Evolutionary conservation across 192 early-diverging fungal genomes (phyloP), one percentile per base, ranked within the genome.

Genomic region (Chytriomyces sp.): DNA sequence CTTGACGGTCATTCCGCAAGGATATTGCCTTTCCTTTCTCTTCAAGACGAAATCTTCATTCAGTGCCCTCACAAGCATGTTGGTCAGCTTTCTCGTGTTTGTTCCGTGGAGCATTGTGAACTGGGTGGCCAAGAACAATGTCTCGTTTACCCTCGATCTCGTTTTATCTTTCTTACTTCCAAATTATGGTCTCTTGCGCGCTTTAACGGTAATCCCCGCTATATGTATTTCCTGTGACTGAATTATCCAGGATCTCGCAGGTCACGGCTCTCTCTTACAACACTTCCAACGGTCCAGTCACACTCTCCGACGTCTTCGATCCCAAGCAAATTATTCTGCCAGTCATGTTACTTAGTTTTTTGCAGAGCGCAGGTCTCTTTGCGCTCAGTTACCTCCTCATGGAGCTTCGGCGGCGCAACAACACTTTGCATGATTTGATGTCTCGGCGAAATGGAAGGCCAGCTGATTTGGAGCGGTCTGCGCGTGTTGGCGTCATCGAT

Each of bases 81-180:
- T 62, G 7, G 19, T 37, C 2, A 38, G 19, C 36, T 8, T 62
- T 12, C 32, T 62, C 3, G 60, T 62, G 1, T 62, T 62, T 30
- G 60, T 62, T 28, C 60, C 60, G 0, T 62, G 30, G 12, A 37
- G 14, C 17, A 62, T 62, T 62, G 60, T 62, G 14, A 19, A 62
- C 12, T 62, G 12, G 14, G 30, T 62, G 2, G 2, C 17, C 17
- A 62, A 62, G 17, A 39, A 49, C 32, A 7, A 38, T 36, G 30
- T 62, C 31, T 37, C 34, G 10, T 14, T 14, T 10, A 39, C 19
- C 31, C 31, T 38, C 2, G 19, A 39, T 38, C 38, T 14, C 32
- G 2, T 62, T 28, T 17, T 49, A 49, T 37, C 60, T 17, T 31
- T 38, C 19, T 22, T 62, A 36, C 32, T 30, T 12, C 60, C 60